Base-by-base conservation (phyloP, 345 rosid genomes). In the Populus tremula region DNA sequence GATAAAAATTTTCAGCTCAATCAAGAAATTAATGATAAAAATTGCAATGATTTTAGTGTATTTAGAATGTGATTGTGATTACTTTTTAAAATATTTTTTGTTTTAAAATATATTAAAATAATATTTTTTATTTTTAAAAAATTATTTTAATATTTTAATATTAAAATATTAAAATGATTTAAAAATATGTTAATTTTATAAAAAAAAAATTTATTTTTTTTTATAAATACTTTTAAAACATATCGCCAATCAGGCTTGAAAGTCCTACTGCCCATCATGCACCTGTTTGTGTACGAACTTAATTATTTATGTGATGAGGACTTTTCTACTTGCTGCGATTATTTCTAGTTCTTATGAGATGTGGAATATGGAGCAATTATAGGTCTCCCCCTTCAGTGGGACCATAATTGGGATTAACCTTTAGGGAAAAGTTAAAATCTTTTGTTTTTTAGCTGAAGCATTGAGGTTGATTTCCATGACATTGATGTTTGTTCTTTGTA, bases 1-100 rank as follows among this genome's bases (percentile, higher is more conserved):
- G 82, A 82, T 74, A n/a, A 17, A 27, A 35, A 36, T 33, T 18
- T 35, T n/a, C 16, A 61, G 50, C 70, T 33, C 39, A 31, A 64
- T 62, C 8, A 47, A 78, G 47, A 53, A 76, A 67, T 41, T 31
- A 31, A 5, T 33, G 68, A 54, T 62, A 5, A 68, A 50, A 10
- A 27, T 1, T n/a, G 36, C 8, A 14, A 38, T 0, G 3, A 10
- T 21, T 17, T 61, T 27, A 27, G 27, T 1, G 27, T 27, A 27
- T 27, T 27, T 1, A 27, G 27, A 27, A 0, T 27, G 1, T 27
- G 1, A 27, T 27, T 27, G 27, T 27, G 27, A 27, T 27, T 27
- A 1, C 1, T 27, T 27, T 27, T 27, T 27, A 27, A 27, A 27
- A 27, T 27, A 27, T 1, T 27, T 27, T 27, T 27, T 27, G 1